phyloP scores from a whole-genome alignment of 805 yeast genomes.

The Myxozyma geophila region DNA sequence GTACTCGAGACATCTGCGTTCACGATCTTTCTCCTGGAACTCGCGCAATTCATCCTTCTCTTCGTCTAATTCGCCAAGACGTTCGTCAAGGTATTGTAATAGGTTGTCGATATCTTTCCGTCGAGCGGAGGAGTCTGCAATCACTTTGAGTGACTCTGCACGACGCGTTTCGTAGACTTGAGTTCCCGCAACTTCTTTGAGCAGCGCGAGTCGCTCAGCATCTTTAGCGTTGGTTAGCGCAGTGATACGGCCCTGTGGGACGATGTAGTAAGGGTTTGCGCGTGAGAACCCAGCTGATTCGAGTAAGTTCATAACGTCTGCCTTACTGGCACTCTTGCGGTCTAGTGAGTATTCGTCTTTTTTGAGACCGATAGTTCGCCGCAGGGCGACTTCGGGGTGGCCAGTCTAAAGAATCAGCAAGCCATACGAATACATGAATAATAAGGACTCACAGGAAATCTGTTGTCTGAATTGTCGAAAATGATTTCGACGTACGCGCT shows the following conservation, averaged over 20 bases:
- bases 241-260: conserved; percentile 91
- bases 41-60: conserved; percentile 77
- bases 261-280: conserved; percentile 91
- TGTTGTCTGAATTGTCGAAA: conserved; percentile 76
- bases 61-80: conserved; percentile 76
- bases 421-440: neutral
- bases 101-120: conserved; percentile 75
- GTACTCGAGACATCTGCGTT: conserved; percentile 73
- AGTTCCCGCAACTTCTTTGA: conserved; percentile 96
- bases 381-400: conserved; percentile 68
- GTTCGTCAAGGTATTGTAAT: conserved; percentile 63
- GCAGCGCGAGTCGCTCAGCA: conserved; percentile 70
- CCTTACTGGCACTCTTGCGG: conserved; percentile 67
- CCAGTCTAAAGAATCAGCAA: conserved; percentile 46
- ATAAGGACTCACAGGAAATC: conserved; percentile 57
- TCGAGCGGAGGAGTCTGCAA: conserved; percentile 71
- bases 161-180: conserved; percentile 83
- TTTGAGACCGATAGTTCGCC: conserved; percentile 91
- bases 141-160: conserved; percentile 76
- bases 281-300: conserved; percentile 93
- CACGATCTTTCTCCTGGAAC: conserved; percentile 68
- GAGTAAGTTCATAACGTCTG: conserved; percentile 77
- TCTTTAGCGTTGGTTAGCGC: conserved; percentile 88
- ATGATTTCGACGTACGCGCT: conserved; percentile 91
- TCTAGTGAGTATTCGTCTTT: conserved; percentile 90